Evolutionary conservation across 495 filamentous ascomycete genomes (phyloP).

Genomic region (Penicillium roqueforti): DNA sequence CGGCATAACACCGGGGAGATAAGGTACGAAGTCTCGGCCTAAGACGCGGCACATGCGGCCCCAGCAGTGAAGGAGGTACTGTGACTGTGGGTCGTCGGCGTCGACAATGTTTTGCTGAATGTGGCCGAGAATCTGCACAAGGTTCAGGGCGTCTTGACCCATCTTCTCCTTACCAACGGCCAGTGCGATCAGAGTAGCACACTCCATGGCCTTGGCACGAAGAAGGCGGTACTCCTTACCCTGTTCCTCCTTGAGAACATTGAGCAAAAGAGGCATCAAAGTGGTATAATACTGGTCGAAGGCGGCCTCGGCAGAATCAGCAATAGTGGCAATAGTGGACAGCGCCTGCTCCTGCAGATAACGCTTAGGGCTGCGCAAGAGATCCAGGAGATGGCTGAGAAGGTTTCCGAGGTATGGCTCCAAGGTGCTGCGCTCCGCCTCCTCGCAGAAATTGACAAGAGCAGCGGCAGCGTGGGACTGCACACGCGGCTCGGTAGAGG

Average conservation of each 20-base stretch:
- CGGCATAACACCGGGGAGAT: slow-evolving; percentile 88
- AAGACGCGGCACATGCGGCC: slow-evolving; percentile 97
- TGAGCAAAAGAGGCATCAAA: slow-evolving; percentile 91
- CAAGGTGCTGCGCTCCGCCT: slow-evolving; percentile 87
- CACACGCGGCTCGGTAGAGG: slow-evolving; percentile 86
- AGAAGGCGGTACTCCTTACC: slow-evolving; percentile 89
- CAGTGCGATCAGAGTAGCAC: slow-evolving; percentile 91
- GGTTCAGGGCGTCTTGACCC: slow-evolving; percentile 74
- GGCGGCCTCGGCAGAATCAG: slow-evolving; percentile 91
- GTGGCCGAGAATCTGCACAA: slow-evolving; percentile 79
- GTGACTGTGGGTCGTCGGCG: slow-evolving; percentile 91
- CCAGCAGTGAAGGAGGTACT: slow-evolving; percentile 99
- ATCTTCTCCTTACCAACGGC: slow-evolving; percentile 93
- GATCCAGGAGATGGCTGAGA: slow-evolving; percentile 71
- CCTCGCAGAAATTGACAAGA: slow-evolving; percentile 98
- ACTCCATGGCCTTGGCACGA: slow-evolving; percentile 98
- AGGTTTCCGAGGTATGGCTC: slow-evolving; percentile 93
- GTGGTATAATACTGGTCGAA: slow-evolving; percentile 95
- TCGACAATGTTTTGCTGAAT: slow-evolving; percentile 89
- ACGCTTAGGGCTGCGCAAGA: slow-evolving; percentile 84
- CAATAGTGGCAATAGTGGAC: slow-evolving; percentile 97
- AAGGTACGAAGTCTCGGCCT: slow-evolving; percentile 84
- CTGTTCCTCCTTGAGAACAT: slow-evolving; percentile 79
- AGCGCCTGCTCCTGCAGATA: slow-evolving; percentile 98
- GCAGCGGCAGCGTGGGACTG: slow-evolving; percentile 97